Evolutionary conservation across 2,329 filamentous ascomycete genomes (phyloP).

Genomic region (Paecilomyces formosus): DNA sequence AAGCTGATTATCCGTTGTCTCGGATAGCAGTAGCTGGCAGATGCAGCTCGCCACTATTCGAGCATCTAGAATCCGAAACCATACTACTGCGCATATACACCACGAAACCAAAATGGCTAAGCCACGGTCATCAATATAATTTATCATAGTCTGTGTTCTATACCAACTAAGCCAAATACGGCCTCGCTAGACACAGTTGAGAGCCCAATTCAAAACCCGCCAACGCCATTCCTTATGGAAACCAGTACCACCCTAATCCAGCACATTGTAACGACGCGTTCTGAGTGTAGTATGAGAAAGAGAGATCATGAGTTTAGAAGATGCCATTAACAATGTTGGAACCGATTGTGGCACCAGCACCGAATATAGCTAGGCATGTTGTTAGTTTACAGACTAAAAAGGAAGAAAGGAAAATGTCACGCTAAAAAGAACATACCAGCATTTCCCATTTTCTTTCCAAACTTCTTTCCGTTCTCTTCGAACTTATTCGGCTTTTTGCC

Average conservation of each 20-base stretch:
- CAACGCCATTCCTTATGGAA: slow-evolving; percentile 25
- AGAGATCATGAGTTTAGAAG: slow-evolving; percentile 50
- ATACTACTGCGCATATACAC: not conserved
- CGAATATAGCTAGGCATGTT: slow-evolving; percentile 68
- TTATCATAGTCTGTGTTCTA: not conserved
- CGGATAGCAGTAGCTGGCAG: too few relatives aligned
- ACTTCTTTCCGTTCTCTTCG: slow-evolving; percentile 78
- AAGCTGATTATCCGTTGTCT: too few relatives aligned
- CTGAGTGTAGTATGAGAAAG: slow-evolving; percentile 2
- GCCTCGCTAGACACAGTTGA: not conserved
- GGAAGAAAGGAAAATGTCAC: not conserved
- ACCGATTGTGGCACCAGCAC: slow-evolving; percentile 85
- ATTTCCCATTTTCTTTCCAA: slow-evolving; percentile 88
- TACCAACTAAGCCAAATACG: not conserved
- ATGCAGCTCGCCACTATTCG: too few relatives aligned
- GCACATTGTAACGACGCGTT: not conserved
- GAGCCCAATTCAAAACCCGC: slow-evolving; percentile 12
- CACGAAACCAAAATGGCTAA: not conserved
- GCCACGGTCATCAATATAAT: not conserved
- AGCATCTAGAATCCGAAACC: too few relatives aligned
- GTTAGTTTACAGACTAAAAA: slow-evolving; percentile 12
- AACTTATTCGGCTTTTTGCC: slow-evolving; percentile 53
- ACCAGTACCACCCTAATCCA: not conserved
- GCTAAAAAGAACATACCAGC: slow-evolving; percentile 36
- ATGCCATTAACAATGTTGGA: slow-evolving; percentile 86